A percentile compares a stretch with the other conserved stretches of the same genome.
Evolutionary conservation across 768 basidiomycete genomes (phyloP).

Genomic region (Lactarius psammicola): DNA sequence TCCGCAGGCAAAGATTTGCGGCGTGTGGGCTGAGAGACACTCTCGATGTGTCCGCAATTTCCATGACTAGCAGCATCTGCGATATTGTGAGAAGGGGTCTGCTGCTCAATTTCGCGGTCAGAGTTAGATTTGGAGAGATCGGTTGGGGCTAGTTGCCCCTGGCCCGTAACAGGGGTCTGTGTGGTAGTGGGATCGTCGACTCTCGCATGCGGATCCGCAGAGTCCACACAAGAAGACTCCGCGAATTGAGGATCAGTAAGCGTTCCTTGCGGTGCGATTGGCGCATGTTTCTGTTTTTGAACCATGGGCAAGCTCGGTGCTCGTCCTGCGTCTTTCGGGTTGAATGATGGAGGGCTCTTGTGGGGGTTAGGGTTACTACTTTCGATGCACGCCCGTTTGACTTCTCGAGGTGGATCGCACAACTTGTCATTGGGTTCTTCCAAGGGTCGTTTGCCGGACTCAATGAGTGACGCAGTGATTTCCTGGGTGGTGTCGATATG

Average conservation of each 20-base stretch:
- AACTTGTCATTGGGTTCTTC: background rate
- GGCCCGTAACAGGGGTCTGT: background rate
- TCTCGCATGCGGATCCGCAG: background rate
- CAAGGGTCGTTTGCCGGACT: background rate
- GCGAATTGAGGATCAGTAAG: background rate
- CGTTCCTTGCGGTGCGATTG: background rate
- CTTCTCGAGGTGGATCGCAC: background rate
- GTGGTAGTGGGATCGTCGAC: background rate
- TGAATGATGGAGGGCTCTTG: background rate
- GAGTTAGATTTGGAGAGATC: background rate
- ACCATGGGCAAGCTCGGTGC: background rate
- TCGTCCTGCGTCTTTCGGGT: background rate
- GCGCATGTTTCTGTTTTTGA: background rate
- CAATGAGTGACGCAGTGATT: background rate
- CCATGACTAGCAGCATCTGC: background rate
- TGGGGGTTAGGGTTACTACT: background rate
- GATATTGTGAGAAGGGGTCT: background rate
- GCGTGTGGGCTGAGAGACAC: background rate
- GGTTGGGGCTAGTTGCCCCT: background rate
- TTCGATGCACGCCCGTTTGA: slow-evolving; percentile 5
- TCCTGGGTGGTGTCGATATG: background rate
- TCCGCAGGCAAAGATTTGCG: background rate
- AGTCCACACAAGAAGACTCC: background rate
- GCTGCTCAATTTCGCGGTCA: background rate
- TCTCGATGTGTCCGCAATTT: background rate